Evolutionary conservation across 345 rosid genomes (phyloP), one percentile per base, ranked within the genome.

Genomic region (Citrus trifoliata): DNA sequence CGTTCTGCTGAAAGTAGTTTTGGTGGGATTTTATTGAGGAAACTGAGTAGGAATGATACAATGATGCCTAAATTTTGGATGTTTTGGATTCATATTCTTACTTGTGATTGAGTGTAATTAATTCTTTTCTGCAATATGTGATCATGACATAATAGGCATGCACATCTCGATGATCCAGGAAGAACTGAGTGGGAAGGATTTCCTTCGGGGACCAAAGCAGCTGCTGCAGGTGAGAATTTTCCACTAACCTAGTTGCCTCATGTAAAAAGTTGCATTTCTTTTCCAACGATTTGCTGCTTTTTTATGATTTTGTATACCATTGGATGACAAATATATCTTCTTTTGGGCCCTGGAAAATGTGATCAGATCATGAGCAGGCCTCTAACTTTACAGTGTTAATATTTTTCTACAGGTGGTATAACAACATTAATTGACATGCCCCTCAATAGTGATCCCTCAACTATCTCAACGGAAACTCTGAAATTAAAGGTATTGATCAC

Each of bases 141-240:
- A 25, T 48, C 53, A 30, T 80, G n/a, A 46, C 21, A 25, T 81
- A 67, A 62, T 84, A 96, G 99, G 69, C 99, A 96, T 86, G 91
- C 86, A 1, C 99, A 96, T 87, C 95, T 94, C 79, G 97, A 96
- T 88, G 99, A 94, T 84, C 99, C 99, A n/a, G 97, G 98, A 75
- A 91, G 95, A 87, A 78, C 89, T 81, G 97, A 96, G 67, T 96
- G 98, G 99, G 98, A 96, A 89, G 99, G 99, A 35, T 96, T 93
- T 86, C 89, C 92, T 77, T 89, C 99, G 24, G 98, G 99, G 71
- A 96, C 99, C 69, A 92, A 85, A 82, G 99, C 99, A 68, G 98
- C 99, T 78, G 97, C 97, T 79, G 99, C 99, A 77, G 97, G 98
- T 96, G 82, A 35, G n/a, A 46, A 46, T 7, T 63, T 75, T 25